Percentiles rank a stretch among this genome's conserved stretches.
These are phyloP conservation scores for Penicillium fimorum DNA, from an alignment of 495 filamentous ascomycete species.

Conservation along the genomic window DNA sequence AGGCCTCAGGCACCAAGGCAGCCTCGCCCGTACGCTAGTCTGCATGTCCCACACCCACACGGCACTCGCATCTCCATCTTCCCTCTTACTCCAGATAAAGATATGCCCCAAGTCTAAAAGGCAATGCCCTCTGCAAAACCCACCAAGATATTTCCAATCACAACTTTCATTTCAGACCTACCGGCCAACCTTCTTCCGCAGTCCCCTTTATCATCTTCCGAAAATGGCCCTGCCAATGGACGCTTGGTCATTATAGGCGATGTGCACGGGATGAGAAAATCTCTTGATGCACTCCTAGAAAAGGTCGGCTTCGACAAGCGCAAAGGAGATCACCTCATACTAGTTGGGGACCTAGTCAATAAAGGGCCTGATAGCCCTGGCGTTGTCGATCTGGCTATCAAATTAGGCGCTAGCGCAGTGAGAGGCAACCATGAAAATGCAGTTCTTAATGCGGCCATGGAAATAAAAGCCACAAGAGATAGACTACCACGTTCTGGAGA, in stretches of 20 bases:
- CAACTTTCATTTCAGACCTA: constrained; percentile 24
- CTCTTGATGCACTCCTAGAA: constrained; percentile 18
- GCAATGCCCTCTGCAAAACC: constrained; percentile 2
- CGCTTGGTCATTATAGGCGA: constrained; percentile 24
- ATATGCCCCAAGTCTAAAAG: neutral
- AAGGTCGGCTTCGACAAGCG: constrained; percentile 19
- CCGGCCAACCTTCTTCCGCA: constrained; percentile 13
- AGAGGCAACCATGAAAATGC: constrained; percentile 87
- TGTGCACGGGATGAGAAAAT: constrained; percentile 25
- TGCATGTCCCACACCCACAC: too few relatives aligned
- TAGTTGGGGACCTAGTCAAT: constrained; percentile 21
- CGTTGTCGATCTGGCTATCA: constrained; percentile 24
- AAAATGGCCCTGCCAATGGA: constrained; percentile 8
- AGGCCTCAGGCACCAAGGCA: too few relatives aligned
- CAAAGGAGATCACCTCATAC: constrained; percentile 20
- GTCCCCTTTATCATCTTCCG: constrained; percentile 1
- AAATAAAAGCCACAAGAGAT: constrained; percentile 8
- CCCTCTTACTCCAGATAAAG: neutral
- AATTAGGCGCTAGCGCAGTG: constrained; percentile 65
- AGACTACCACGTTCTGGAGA: neutral
- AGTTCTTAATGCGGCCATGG: constrained; percentile 47
- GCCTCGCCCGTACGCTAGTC: too few relatives aligned
- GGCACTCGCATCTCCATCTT: too few relatives aligned
- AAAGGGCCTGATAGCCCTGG: constrained; percentile 24
- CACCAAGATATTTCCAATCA: constrained; percentile 21